These are phyloP conservation scores for Fraxinus nigra DNA, from an alignment of 305 asterid species.

Conservation along the genomic window DNA sequence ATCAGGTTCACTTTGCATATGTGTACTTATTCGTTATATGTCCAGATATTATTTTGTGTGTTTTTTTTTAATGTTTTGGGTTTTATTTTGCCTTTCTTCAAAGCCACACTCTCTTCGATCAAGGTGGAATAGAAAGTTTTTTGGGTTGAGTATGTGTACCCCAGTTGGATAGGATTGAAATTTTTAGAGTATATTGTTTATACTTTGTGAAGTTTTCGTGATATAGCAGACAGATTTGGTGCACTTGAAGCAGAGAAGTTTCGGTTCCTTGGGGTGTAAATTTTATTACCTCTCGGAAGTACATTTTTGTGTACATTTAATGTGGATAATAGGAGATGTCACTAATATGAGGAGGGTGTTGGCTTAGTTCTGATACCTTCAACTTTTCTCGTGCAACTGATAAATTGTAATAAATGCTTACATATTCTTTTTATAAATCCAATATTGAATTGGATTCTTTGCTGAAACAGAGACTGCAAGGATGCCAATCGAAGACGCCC, in stretches of 20 bases:
- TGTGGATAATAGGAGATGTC: not conserved
- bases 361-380: not conserved
- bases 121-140: too few species aligned
- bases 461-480: conserved; percentile 59
- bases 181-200: too few species aligned
- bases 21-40: too few species aligned
- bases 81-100: too few species aligned
- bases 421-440: not conserved
- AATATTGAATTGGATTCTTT: conserved; percentile 16
- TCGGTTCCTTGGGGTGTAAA: conserved; percentile 74
- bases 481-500: conserved; percentile 78
- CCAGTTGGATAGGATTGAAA: too few species aligned
- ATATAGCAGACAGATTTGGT: conserved; percentile 64
- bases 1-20: too few species aligned
- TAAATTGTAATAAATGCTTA: not conserved
- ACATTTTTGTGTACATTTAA: not conserved
- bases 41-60: too few species aligned
- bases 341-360: not conserved
- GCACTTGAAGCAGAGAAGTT: conserved; percentile 68
- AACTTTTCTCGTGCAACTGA: not conserved
- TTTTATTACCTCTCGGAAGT: conserved; percentile 14
- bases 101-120: too few species aligned
- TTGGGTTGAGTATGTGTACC: too few species aligned
- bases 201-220: not conserved
- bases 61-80: too few species aligned